Conservation (phyloP, 169 alveolate genomes). For the Toxoplasma gondii region DNA sequence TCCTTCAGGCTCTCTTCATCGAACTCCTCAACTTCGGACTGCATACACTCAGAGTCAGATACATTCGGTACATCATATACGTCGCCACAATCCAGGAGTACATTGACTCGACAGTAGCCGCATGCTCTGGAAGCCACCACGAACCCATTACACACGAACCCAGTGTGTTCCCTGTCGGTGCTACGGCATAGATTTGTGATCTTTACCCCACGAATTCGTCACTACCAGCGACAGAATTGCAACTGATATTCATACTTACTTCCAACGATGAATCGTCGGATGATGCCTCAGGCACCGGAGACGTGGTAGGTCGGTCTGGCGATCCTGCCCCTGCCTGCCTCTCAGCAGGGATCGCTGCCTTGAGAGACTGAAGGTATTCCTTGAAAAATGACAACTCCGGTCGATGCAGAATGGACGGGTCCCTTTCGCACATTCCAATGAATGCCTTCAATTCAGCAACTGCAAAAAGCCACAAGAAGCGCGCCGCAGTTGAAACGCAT, state of each 20-base stretch:
- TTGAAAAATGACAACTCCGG: slow-evolving; percentile 78
- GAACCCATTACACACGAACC: too few species aligned
- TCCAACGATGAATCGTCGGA: slow-evolving; percentile 10
- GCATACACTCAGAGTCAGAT: background rate
- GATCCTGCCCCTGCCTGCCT: background rate
- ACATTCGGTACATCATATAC: too few species aligned
- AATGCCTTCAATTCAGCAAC: slow-evolving; percentile 78
- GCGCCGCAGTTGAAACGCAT: background rate
- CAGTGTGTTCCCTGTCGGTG: too few species aligned
- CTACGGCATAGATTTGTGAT: too few species aligned
- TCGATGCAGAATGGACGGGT: slow-evolving; percentile 74
- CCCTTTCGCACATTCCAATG: slow-evolving; percentile 70
- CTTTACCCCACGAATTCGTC: background rate
- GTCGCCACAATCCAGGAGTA: background rate
- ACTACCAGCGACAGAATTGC: background rate
- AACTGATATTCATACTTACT: background rate
- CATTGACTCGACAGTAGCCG: too few species aligned
- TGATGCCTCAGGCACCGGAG: background rate
- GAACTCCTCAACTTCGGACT: slow-evolving; percentile 71
- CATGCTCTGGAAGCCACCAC: too few species aligned
- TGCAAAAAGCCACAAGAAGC: slow-evolving; percentile 31
- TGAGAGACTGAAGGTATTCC: slow-evolving; percentile 71
- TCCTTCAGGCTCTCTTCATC: slow-evolving; percentile 71
- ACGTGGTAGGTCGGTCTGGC: background rate
- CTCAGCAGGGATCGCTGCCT: slow-evolving; percentile 67